A percentile compares a stretch with the other conserved stretches of the same genome.
Conservation (phyloP, 2,329 filamentous ascomycete species). For the Fusarium falciforme region DNA sequence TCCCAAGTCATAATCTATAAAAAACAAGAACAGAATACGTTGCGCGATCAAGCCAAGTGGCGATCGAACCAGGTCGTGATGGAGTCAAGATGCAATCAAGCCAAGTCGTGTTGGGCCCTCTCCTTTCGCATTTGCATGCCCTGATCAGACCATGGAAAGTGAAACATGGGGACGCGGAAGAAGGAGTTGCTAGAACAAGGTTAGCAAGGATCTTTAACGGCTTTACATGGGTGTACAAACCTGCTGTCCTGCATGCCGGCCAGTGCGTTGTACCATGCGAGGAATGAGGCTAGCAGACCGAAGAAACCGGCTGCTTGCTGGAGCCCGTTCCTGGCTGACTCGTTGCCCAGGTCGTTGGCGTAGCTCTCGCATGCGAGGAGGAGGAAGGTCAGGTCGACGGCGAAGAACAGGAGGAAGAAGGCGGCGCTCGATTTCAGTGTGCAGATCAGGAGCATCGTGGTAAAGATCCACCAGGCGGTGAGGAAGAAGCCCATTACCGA, state of each 20-base stretch:
- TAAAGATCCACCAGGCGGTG: constrained; percentile 87
- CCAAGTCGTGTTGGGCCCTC: constrained; percentile 51
- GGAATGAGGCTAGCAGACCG: constrained; percentile 80
- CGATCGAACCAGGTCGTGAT: neutral
- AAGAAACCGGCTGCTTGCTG: constrained; percentile 81
- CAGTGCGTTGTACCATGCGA: constrained; percentile 88
- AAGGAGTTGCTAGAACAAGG: constrained; percentile 76
- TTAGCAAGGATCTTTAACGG: constrained; percentile 40
- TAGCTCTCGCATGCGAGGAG: constrained; percentile 74
- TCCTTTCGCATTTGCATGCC: constrained; percentile 67
- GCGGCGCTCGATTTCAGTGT: constrained; percentile 81
- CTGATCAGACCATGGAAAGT: constrained; percentile 93
- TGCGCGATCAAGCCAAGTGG: constrained; percentile 24
- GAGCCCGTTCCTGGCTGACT: constrained; percentile 58
- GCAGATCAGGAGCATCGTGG: constrained; percentile 76
- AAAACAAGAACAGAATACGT: neutral
- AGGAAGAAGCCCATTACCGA: constrained; percentile 80
- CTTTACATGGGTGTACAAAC: constrained; percentile 42
- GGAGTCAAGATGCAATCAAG: constrained; percentile 9
- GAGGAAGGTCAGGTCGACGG: constrained; percentile 79
- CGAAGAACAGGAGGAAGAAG: constrained; percentile 82
- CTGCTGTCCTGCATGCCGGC: constrained; percentile 81
- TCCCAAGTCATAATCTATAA: neutral
- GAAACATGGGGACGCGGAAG: constrained; percentile 90
- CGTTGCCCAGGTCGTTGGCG: constrained; percentile 62